A percentile compares a stretch with the other conserved stretches of the same genome.
Conservation (phyloP, 2,329 filamentous ascomycete genomes). For the Nannizziopsis arthrosporioides region DNA sequence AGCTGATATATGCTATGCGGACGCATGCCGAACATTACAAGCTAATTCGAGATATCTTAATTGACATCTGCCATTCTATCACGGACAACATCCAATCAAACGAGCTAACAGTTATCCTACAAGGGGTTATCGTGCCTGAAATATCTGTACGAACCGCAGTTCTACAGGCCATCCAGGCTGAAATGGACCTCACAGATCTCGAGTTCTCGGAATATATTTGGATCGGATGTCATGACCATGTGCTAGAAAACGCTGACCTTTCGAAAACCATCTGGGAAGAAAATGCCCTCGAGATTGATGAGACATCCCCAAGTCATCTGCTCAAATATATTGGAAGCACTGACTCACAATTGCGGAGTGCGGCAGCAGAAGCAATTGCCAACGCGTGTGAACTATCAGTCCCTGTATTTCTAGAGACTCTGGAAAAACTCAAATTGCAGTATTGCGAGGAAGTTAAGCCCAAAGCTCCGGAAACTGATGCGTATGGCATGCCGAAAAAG, state of each 20-base stretch:
- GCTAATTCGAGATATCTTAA: slow-evolving; percentile 80
- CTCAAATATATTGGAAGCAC: slow-evolving; percentile 68
- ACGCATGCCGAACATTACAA: slow-evolving; percentile 89
- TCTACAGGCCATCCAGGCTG: slow-evolving; percentile 77
- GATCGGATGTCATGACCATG: slow-evolving; percentile 84
- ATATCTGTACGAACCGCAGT: slow-evolving; percentile 69
- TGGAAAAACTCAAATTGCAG: slow-evolving; percentile 54
- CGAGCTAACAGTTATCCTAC: slow-evolving; percentile 66
- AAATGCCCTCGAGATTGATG: slow-evolving; percentile 61
- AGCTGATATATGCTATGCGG: slow-evolving; percentile 73
- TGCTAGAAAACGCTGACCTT: slow-evolving; percentile 72
- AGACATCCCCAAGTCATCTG: slow-evolving; percentile 54
- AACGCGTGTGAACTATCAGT: slow-evolving; percentile 55
- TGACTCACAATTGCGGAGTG: slow-evolving; percentile 70
- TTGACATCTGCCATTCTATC: slow-evolving; percentile 72
- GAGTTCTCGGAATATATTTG: slow-evolving; percentile 83
- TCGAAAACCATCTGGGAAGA: slow-evolving; percentile 91
- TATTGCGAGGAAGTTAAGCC: slow-evolving; percentile 76
- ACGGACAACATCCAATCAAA: slow-evolving; percentile 62
- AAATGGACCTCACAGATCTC: slow-evolving; percentile 81
- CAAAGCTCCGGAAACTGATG: slow-evolving; percentile 70
- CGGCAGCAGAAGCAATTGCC: slow-evolving; percentile 69
- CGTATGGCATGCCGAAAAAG: slow-evolving; percentile 89
- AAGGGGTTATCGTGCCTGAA: slow-evolving; percentile 68
- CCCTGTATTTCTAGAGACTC: slow-evolving; percentile 48